A percentile compares a stretch with the other conserved stretches of the same genome.
These are phyloP conservation scores for Pogostemon cablin DNA, from an alignment of 257 asterid genomes.

Conservation along the genomic window DNA sequence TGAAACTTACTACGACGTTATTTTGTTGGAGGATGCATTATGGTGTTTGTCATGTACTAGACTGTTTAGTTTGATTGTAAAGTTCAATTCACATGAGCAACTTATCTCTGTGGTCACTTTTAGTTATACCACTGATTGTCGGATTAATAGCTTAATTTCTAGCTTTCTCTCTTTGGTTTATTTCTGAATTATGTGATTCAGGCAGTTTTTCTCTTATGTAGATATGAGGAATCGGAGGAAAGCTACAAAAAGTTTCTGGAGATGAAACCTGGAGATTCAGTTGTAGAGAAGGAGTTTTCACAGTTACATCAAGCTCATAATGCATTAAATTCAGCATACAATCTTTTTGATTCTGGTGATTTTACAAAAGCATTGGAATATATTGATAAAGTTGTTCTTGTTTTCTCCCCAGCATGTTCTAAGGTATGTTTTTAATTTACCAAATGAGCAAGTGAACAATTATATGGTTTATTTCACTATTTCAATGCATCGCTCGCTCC, in stretches of 20 bases:
- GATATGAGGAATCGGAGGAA: constrained; percentile 83
- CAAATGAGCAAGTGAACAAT: constrained; percentile 10
- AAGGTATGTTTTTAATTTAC: constrained; percentile 50
- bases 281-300: constrained; percentile 87
- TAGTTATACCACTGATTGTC: constrained; percentile 2
- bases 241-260: constrained; percentile 77
- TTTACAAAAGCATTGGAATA: constrained; percentile 68
- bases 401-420: constrained; percentile 90
- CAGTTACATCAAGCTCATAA: constrained; percentile 74
- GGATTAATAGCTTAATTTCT: background rate
- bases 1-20: background rate
- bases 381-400: constrained; percentile 79
- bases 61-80: background rate
- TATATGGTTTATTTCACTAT: background rate
- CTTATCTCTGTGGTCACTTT: background rate
- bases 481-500: constrained; percentile 1
- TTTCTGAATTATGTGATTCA: constrained; percentile 44
- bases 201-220: constrained; percentile 65
- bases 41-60: constrained; percentile 3
- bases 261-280: constrained; percentile 73
- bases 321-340: constrained; percentile 69
- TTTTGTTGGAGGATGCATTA: background rate
- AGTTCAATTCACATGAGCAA: constrained; percentile 6
- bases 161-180: constrained; percentile 20
- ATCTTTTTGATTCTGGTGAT: constrained; percentile 69